Evolutionary conservation across 2,329 filamentous ascomycete genomes (phyloP).

Genomic region (Aureobasidium mangrovei): DNA sequence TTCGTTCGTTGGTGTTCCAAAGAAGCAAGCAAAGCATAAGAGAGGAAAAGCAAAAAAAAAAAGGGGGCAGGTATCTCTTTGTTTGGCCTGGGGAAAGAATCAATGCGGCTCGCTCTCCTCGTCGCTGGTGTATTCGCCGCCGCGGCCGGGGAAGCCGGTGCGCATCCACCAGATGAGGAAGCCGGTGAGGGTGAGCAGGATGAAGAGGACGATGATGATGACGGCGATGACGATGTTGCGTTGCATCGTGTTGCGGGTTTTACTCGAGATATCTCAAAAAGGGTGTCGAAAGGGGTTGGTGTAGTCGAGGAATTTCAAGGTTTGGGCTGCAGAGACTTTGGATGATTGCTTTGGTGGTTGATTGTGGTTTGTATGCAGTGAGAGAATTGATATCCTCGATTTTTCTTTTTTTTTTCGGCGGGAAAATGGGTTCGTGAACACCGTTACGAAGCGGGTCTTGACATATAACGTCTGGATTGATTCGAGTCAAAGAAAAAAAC

Average conservation of each 20-base stretch:
- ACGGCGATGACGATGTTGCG: constrained; percentile 46
- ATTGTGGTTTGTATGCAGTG: background rate
- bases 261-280: background rate
- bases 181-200: constrained; percentile 40
- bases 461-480: no score
- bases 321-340: no score
- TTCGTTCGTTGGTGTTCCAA: background rate
- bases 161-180: constrained; percentile 43
- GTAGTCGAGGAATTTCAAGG: no score
- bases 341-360: no score
- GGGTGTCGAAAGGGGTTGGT: no score
- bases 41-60: background rate
- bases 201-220: constrained; percentile 45
- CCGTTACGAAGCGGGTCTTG: no score
- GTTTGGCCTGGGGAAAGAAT: background rate
- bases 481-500: no score
- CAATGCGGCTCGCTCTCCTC: constrained; percentile 18
- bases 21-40: background rate
- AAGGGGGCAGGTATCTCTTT: background rate
- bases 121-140: constrained; percentile 22
- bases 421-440: no score
- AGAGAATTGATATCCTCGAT: no score
- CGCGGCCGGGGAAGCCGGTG: constrained; percentile 26
- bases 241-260: constrained; percentile 32
- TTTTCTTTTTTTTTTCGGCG: no score